These are phyloP conservation scores for Phoenix roebelenii DNA, from an alignment of 176 grass and related monocot species.

Conservation along the genomic window DNA sequence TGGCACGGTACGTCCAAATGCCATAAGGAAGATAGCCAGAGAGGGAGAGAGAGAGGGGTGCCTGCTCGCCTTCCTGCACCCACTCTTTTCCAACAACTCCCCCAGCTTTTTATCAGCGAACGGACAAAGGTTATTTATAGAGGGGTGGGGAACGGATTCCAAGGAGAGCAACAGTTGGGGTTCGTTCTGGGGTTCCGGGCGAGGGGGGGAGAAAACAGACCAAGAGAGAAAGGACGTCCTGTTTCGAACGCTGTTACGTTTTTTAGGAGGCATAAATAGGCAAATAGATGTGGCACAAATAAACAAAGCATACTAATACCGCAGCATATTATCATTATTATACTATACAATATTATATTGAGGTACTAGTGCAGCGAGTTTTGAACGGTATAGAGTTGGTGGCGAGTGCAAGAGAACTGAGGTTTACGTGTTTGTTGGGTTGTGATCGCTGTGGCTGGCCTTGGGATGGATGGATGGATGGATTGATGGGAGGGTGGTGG, in stretches of 20 bases:
- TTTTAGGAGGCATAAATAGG: no score
- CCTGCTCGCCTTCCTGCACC: no score
- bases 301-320: no score
- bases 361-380: not conserved
- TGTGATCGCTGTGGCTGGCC: not conserved
- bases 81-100: no score
- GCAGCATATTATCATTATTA: no score
- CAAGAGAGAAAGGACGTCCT: not conserved
- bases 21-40: no score
- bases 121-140: not conserved
- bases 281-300: no score
- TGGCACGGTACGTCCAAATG: no score
- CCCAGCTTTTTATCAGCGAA: no score
- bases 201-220: not conserved
- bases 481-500: not conserved
- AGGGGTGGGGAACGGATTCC: slow-evolving; percentile 2
- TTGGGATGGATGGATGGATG: not conserved
- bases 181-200: not conserved
- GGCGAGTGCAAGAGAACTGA: not conserved
- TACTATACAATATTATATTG: not conserved
- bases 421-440: not conserved
- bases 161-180: not conserved
- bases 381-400: no score
- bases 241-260: not conserved
- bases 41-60: no score